A percentile compares a stretch with the other conserved stretches of the same genome.
Evolutionary conservation across 257 asterid species (phyloP).

Genomic region (Lycium barbarum): DNA sequence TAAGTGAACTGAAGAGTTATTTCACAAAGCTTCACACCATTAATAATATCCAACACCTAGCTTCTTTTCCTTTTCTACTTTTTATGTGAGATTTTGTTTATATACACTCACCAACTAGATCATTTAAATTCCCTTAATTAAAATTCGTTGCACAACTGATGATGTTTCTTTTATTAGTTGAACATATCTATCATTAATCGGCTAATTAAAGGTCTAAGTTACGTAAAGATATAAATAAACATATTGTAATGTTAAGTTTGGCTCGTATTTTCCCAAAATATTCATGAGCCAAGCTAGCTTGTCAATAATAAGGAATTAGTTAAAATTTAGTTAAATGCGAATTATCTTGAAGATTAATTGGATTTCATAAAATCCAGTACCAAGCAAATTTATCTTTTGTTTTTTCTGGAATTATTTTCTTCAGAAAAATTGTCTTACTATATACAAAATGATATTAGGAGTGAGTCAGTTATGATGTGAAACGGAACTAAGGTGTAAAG

Average conservation of each 20-base stretch:
- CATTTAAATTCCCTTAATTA: no score
- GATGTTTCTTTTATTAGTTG: not conserved
- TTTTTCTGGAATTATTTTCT: not conserved
- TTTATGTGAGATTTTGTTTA: not conserved
- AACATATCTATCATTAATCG: not conserved
- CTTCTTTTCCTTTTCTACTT: not conserved
- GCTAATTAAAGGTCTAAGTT: not conserved
- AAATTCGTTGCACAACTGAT: not conserved
- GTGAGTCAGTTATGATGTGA: slow-evolving; percentile 8
- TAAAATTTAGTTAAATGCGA: no score
- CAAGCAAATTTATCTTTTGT: not conserved
- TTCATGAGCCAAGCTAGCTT: not conserved
- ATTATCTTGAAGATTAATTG: no score
- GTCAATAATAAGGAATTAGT: not conserved
- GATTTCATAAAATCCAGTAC: not conserved
- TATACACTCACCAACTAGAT: not conserved
- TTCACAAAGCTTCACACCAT: no score
- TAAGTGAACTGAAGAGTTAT: no score
- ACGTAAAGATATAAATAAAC: not conserved
- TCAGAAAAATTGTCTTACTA: not conserved
- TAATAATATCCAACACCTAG: not conserved
- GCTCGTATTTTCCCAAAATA: not conserved
- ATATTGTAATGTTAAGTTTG: no score
- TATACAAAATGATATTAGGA: not conserved
- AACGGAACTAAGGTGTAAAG: not conserved